Conservation (phyloP, 305 asterid species). For the Ajuga reptans region DNA sequence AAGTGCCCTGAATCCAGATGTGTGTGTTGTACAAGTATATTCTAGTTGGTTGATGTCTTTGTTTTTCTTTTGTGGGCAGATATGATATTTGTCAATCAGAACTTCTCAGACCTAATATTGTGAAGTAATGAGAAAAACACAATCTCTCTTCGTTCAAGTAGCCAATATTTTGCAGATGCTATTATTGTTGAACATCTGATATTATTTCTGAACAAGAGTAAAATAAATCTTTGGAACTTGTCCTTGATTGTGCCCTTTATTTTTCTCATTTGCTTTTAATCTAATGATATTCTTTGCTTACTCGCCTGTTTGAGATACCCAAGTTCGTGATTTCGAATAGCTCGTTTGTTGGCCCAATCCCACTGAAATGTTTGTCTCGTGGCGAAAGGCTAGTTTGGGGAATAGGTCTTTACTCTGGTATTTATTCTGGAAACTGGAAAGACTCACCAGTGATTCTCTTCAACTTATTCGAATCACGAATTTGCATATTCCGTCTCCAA, state of each 20-base stretch:
- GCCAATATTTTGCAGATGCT: conserved; percentile 18
- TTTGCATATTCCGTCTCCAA: conserved; percentile 22
- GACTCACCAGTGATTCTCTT: background rate
- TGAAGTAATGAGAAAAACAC: conserved; percentile 20
- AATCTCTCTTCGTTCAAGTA: conserved; percentile 7
- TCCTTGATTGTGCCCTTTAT: background rate
- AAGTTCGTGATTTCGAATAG: background rate
- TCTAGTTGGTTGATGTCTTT: conserved; percentile 12
- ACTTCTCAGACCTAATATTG: conserved; percentile 10
- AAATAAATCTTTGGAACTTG: background rate
- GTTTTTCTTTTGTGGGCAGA: background rate
- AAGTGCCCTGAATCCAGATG: conserved; percentile 22
- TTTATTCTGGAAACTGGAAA: no score
- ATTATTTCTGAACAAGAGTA: conserved; percentile 5
- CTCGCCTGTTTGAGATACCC: background rate
- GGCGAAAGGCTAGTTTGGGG: background rate
- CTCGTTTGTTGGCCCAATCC: background rate
- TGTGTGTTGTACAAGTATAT: conserved; percentile 26
- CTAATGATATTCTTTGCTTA: background rate
- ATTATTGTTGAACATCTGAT: conserved; percentile 11
- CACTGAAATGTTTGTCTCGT: no score
- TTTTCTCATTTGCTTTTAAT: background rate
- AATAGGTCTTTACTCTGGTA: background rate
- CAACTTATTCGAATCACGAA: background rate
- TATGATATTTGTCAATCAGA: conserved; percentile 11